Evolutionary conservation across 768 basidiomycete species (phyloP).

Genomic region (Termitomyces sp.): DNA sequence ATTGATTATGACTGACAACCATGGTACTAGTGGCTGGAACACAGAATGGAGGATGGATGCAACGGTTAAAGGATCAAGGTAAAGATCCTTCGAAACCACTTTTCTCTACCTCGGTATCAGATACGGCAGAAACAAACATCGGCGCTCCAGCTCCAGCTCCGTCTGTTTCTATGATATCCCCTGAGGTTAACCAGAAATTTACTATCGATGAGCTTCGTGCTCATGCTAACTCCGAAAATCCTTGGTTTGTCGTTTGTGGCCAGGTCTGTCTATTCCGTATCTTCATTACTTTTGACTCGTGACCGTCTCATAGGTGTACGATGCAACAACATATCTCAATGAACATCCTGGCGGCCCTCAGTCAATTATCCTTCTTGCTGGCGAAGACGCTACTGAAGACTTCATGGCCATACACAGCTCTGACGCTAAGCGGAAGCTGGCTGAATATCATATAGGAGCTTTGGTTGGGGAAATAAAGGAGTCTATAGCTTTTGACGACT

Average conservation of each 20-base stretch:
- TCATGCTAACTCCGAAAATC: neutral
- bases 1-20: neutral
- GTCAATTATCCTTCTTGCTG: constrained; percentile 51
- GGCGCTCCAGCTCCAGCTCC: constrained; percentile 18
- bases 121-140: neutral
- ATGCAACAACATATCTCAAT: constrained; percentile 44
- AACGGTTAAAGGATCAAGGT: constrained; percentile 45
- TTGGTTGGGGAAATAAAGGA: constrained; percentile 2
- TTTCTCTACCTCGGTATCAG: constrained; percentile 21
- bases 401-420: constrained; percentile 62
- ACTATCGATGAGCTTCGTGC: neutral
- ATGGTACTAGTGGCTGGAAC: constrained; percentile 31
- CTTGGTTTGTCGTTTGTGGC: constrained; percentile 2
- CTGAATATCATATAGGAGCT: constrained; percentile 27
- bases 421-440: constrained; percentile 42
- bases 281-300: neutral
- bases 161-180: constrained; percentile 36
- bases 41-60: constrained; percentile 58
- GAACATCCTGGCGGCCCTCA: constrained; percentile 59
- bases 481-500: constrained; percentile 10
- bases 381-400: constrained; percentile 60
- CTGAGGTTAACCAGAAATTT: constrained; percentile 32
- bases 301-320: constrained; percentile 35
- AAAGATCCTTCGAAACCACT: constrained; percentile 38
- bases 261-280: neutral